Conservation (phyloP, 305 asterid genomes). For the Fraxinus xanthoxyloides region DNA sequence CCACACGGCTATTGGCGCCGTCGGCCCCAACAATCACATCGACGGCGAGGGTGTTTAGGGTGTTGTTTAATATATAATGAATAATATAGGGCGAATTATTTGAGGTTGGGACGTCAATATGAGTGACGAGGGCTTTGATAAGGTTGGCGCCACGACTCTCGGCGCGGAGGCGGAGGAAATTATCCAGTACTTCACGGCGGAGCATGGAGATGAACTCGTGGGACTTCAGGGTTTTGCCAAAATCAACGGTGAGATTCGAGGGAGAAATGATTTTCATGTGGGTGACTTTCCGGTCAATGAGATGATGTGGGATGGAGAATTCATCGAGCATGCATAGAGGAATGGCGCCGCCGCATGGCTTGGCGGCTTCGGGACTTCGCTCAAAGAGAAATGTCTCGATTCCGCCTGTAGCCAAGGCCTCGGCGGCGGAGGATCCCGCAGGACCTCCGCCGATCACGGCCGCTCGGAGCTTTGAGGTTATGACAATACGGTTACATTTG, state of each 20-base stretch:
- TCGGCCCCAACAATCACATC: conserved; percentile 78
- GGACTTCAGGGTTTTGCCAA: conserved; percentile 64
- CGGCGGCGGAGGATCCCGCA: conserved; percentile 89
- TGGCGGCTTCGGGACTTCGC: conserved; percentile 67
- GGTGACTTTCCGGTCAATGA: conserved; percentile 79
- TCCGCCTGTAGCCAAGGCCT: conserved; percentile 77
- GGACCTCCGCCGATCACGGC: conserved; percentile 95
- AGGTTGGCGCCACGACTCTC: conserved; percentile 59
- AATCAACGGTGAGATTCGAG: conserved; percentile 72
- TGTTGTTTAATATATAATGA: conserved; percentile 48
- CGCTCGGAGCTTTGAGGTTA: conserved; percentile 49
- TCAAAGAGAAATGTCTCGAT: conserved; percentile 81
- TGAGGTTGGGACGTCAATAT: conserved; percentile 46
- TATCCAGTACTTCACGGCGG: conserved; percentile 92
- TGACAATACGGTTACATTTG: conserved; percentile 16
- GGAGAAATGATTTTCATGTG: conserved; percentile 82
- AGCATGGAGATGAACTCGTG: conserved; percentile 82
- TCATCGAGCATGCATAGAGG: conserved; percentile 93
- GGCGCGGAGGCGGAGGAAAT: conserved; percentile 74
- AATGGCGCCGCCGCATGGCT: conserved; percentile 96
- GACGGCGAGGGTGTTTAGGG: conserved; percentile 44
- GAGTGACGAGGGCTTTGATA: conserved; percentile 60
- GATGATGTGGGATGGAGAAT: conserved; percentile 62
- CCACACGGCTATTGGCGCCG: conserved; percentile 80
- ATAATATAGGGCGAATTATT: conserved; percentile 50